A percentile compares a stretch with the other conserved stretches of the same genome.
Evolutionary conservation across 169 alveolate species (phyloP).

Genomic region (Cryptosporidium tyzzeri): DNA sequence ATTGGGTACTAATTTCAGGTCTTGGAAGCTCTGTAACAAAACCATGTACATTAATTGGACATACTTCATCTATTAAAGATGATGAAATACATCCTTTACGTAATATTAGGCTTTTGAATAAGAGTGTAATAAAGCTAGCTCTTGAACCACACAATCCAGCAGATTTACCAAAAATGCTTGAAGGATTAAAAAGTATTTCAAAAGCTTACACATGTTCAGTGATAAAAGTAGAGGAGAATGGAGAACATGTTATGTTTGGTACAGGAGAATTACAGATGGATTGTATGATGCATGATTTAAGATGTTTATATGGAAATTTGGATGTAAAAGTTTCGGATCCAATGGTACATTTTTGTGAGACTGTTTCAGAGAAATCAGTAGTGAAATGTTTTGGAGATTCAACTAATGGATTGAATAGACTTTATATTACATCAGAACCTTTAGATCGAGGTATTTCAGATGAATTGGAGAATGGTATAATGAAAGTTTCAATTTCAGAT

Average conservation of each 20-base stretch:
- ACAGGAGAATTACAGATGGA: constrained; percentile 99
- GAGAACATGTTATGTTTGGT: constrained; percentile 98
- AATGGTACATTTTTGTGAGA: constrained; percentile 95
- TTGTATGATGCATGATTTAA: constrained; percentile 96
- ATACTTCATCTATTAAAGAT: neutral
- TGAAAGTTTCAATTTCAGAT: constrained; percentile 75
- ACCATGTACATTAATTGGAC: constrained; percentile 87
- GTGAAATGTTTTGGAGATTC: constrained; percentile 96
- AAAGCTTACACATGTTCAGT: constrained; percentile 93
- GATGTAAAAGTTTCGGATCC: constrained; percentile 97
- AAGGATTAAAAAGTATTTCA: constrained; percentile 94
- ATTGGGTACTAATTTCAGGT: constrained; percentile 96
- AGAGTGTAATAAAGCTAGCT: constrained; percentile 88
- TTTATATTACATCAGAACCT: constrained; percentile 95
- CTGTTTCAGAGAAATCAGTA: constrained; percentile 95
- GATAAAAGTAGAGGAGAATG: constrained; percentile 97
- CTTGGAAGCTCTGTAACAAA: constrained; percentile 91
- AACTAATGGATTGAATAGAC: constrained; percentile 93
- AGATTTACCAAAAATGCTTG: constrained; percentile 98
- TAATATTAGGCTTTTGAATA: constrained; percentile 78
- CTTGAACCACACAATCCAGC: constrained; percentile 98
- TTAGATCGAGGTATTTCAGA: constrained; percentile 92
- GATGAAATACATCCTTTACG: constrained; percentile 63
- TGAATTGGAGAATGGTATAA: constrained; percentile 89
- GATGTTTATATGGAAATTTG: constrained; percentile 96